A percentile compares a stretch with the other conserved stretches of the same genome.
These are phyloP conservation scores for Aspergillus leporis DNA, from an alignment of 495 filamentous ascomycete species.

Conservation along the genomic window DNA sequence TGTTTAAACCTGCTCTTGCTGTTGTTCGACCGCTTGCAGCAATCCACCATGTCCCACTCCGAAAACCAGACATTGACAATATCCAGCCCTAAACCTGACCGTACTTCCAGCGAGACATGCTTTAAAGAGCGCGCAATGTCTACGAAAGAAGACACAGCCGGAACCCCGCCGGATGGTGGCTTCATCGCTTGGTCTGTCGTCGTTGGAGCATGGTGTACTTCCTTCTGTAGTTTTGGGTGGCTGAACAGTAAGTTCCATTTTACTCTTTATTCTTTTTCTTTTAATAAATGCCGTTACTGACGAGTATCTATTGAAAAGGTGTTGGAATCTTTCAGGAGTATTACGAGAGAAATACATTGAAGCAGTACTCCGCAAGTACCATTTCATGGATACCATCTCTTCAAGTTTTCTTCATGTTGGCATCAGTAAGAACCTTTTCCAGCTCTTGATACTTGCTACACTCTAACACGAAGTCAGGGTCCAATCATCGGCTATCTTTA, in stretches of 20 bases:
- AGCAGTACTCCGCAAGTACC: constrained; percentile 27
- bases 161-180: constrained; percentile 36
- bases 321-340: constrained; percentile 36
- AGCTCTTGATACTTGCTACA: background rate
- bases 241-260: constrained; percentile 46
- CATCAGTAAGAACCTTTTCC: constrained; percentile 18
- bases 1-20: too few relatives aligned
- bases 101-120: too few relatives aligned
- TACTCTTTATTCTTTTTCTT: too few relatives aligned
- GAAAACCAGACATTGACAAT: too few relatives aligned
- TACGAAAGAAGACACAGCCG: too few relatives aligned
- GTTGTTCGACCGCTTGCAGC: too few relatives aligned
- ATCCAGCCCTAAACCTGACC: too few relatives aligned
- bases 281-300: too few relatives aligned
- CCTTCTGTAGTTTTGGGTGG: constrained; percentile 47
- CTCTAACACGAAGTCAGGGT: constrained; percentile 7
- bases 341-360: constrained; percentile 30
- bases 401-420: constrained; percentile 37
- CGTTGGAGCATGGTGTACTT: constrained; percentile 36
- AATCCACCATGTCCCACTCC: too few relatives aligned
- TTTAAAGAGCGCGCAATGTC: too few relatives aligned
- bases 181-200: constrained; percentile 42
- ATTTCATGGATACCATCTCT: constrained; percentile 50
- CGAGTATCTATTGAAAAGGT: too few relatives aligned
- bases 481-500: constrained; percentile 23